Percentiles rank a stretch among this genome's conserved stretches.
Evolutionary conservation across 192 early-diverging fungal genomes (phyloP).

Genomic region (Polychytrium aggregatum): DNA sequence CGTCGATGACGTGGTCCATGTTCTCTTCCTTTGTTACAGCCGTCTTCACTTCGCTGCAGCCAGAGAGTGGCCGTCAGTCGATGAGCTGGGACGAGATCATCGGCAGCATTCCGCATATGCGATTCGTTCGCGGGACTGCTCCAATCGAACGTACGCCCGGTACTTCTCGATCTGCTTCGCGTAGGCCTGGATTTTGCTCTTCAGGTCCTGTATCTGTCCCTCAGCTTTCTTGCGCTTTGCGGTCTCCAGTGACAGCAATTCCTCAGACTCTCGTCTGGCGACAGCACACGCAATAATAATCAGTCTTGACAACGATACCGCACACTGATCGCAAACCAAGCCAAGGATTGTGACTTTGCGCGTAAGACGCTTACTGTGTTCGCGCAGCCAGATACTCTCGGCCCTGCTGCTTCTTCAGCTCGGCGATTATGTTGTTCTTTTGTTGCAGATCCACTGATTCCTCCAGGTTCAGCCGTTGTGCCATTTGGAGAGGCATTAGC

Average conservation of each 20-base stretch:
- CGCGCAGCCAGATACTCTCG: slow-evolving; percentile 7
- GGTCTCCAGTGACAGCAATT: slow-evolving; percentile 26
- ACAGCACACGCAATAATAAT: background rate
- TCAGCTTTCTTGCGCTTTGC: slow-evolving; percentile 19
- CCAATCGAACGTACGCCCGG: too few relatives aligned
- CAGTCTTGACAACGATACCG: background rate
- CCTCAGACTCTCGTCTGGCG: slow-evolving; percentile 31
- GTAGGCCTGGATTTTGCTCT: background rate
- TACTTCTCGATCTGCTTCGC: too few relatives aligned
- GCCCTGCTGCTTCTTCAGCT: slow-evolving; percentile 13
- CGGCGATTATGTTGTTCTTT: slow-evolving; percentile 32
- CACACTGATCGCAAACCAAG: background rate
- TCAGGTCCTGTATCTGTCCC: slow-evolving; percentile 5
- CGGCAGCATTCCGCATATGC: background rate
- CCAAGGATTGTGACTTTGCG: background rate
- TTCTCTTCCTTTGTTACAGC: slow-evolving; percentile 3
- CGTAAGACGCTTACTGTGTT: slow-evolving; percentile 13
- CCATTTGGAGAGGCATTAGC: background rate
- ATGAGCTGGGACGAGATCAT: background rate
- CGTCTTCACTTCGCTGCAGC: slow-evolving; percentile 2
- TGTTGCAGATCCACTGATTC: slow-evolving; percentile 24
- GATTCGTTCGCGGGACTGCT: background rate
- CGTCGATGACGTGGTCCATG: slow-evolving; percentile 21
- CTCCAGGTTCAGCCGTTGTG: background rate
- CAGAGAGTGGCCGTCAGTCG: background rate